These are phyloP conservation scores for Trametes punicea DNA, from an alignment of 768 basidiomycete species.

Conservation along the genomic window DNA sequence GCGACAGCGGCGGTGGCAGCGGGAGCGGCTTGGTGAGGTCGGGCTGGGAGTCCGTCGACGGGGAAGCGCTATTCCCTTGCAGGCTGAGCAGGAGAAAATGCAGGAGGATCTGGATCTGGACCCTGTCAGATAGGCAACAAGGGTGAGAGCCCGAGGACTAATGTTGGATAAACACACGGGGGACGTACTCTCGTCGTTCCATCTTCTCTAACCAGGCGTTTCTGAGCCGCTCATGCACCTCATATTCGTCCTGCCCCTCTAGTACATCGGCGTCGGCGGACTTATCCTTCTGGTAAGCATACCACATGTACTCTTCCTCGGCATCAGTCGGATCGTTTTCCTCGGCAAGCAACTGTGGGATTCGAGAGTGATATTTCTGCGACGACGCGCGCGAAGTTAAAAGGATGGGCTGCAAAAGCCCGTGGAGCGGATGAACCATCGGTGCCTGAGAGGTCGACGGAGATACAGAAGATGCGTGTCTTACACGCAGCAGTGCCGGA, in stretches of 20 bases:
- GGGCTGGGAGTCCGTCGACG: slow-evolving; percentile 18
- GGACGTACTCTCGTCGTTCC: slow-evolving; percentile 50
- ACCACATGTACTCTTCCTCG: slow-evolving; percentile 81
- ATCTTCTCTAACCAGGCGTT: slow-evolving; percentile 57
- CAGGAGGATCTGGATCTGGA: slow-evolving; percentile 72
- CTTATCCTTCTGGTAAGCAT: slow-evolving; percentile 60
- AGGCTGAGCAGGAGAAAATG: slow-evolving; percentile 64
- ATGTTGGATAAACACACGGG: slow-evolving; percentile 1
- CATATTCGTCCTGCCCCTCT: slow-evolving; percentile 29
- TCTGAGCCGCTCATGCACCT: slow-evolving; percentile 50
- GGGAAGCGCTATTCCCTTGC: slow-evolving; percentile 39
- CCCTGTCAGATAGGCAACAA: slow-evolving; percentile 38
- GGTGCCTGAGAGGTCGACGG: slow-evolving; percentile 25
- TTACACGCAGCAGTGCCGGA: slow-evolving; percentile 54
- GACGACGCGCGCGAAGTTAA: slow-evolving; percentile 51
- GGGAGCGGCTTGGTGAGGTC: slow-evolving; percentile 8
- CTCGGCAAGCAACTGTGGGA: slow-evolving; percentile 55
- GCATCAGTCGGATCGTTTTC: slow-evolving; percentile 59
- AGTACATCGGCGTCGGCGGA: slow-evolving; percentile 24
- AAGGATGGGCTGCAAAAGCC: slow-evolving; percentile 57
- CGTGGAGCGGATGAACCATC: slow-evolving; percentile 53
- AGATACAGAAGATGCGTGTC: slow-evolving; percentile 23
- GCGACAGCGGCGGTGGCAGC: slow-evolving; percentile 19
- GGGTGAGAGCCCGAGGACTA: slow-evolving; percentile 1
- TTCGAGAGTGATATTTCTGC: slow-evolving; percentile 63